Evolutionary conservation across 305 asterid species (phyloP).

Genomic region (Salvia sclarea): DNA sequence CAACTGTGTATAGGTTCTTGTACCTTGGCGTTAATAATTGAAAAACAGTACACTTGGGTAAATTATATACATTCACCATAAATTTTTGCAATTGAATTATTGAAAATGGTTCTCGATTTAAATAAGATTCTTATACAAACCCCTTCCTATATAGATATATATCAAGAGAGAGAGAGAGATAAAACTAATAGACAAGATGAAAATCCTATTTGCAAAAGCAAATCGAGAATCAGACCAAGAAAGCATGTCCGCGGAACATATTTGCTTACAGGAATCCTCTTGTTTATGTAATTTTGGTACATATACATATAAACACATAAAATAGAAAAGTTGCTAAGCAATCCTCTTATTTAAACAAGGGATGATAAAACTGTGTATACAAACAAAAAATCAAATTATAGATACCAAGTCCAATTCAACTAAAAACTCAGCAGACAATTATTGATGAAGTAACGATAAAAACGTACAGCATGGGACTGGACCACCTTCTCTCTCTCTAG

Average conservation of each 20-base stretch:
- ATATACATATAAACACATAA: background rate
- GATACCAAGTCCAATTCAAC: conserved; percentile 5
- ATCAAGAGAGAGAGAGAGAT: too few species aligned
- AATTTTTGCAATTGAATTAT: too few species aligned
- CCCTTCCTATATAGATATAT: too few species aligned
- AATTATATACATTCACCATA: too few species aligned
- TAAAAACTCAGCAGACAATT: conserved; percentile 9
- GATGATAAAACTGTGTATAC: background rate
- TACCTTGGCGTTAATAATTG: too few species aligned
- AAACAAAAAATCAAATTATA: background rate
- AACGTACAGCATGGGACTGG: conserved; percentile 44
- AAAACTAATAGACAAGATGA: too few species aligned
- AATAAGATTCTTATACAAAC: too few species aligned
- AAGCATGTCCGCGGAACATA: background rate
- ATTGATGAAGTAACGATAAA: conserved; percentile 33
- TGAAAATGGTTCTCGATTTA: too few species aligned
- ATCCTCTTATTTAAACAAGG: background rate
- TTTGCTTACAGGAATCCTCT: background rate
- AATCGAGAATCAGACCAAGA: background rate
- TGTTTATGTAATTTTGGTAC: background rate
- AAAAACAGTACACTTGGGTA: too few species aligned
- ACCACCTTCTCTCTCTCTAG: conserved; percentile 40
- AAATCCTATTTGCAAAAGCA: too few species aligned
- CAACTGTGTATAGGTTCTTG: too few species aligned
- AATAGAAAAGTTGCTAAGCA: background rate